Percentiles rank a stretch among this genome's conserved stretches.
phyloP scores from a whole-genome alignment of 2,329 filamentous ascomycete genomes.

The Scedosporium minutisporum region DNA sequence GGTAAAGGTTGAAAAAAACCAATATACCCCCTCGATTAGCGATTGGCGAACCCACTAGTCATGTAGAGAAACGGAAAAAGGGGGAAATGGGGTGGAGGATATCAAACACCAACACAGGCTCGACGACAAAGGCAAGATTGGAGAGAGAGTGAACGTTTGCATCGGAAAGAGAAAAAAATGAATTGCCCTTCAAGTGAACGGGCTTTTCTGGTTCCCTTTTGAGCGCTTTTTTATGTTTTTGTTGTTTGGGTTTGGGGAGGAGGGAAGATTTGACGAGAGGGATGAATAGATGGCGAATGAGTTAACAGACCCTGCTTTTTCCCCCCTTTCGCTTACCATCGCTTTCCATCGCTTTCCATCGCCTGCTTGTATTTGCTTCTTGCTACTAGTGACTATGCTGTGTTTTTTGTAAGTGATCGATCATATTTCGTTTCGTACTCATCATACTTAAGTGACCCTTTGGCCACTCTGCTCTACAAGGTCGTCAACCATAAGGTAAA shows the following conservation, averaged over 20 bases:
- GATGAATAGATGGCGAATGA: background rate
- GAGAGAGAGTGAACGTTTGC: background rate
- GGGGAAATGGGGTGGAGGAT: background rate
- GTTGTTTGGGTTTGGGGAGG: background rate
- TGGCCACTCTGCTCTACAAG: no score
- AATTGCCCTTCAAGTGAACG: no score
- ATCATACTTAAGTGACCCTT: no score
- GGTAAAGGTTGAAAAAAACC: background rate
- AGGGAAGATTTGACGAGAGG: background rate
- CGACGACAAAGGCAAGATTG: background rate
- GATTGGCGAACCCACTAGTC: background rate
- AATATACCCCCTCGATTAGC: conserved; percentile 1
- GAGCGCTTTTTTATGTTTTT: background rate
- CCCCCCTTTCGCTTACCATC: background rate
- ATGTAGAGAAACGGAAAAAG: background rate
- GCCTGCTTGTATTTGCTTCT: background rate
- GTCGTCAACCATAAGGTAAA: no score
- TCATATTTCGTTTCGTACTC: no score
- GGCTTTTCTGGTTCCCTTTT: background rate
- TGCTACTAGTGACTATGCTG: background rate
- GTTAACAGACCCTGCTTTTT: background rate
- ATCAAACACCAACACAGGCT: background rate
- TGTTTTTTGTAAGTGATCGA: no score
- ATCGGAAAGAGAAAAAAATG: no score
- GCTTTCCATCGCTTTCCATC: no score